phyloP scores from a whole-genome alignment of 2,329 filamentous ascomycete species.

The Alternaria brassicicola region DNA sequence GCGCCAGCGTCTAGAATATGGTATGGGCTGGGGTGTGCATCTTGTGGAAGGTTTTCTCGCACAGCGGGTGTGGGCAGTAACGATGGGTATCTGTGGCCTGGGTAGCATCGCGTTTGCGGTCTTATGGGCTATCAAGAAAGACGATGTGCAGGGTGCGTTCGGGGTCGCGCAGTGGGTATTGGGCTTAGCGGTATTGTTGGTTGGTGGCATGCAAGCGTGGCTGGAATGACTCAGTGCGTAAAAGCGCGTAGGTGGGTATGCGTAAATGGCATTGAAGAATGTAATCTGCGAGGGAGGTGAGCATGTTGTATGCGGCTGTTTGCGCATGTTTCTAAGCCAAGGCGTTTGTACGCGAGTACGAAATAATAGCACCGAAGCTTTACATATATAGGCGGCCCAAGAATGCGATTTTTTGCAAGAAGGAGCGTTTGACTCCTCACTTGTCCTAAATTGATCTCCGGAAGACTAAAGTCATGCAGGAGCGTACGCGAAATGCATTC shows the following conservation, averaged over 20 bases:
- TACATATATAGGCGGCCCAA: neutral
- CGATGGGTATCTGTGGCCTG: conserved; percentile 38
- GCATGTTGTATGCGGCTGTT: neutral
- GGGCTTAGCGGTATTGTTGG: conserved; percentile 38
- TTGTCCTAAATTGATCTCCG: neutral
- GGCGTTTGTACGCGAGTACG: neutral
- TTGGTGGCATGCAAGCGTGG: conserved; percentile 46
- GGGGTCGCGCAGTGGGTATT: conserved; percentile 49
- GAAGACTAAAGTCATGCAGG: neutral
- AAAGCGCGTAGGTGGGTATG: neutral
- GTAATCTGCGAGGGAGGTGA: neutral
- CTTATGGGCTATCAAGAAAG: conserved; percentile 40
- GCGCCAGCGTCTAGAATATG: conserved; percentile 39
- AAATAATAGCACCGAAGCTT: neutral
- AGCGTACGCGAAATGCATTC: neutral
- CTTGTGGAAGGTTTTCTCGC: conserved; percentile 50
- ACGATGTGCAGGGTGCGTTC: conserved; percentile 51
- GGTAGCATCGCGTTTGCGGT: conserved; percentile 46
- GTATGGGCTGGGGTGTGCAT: conserved; percentile 50
- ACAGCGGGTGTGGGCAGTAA: conserved; percentile 41
- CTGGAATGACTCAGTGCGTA: conserved; percentile 19
- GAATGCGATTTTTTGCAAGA: neutral
- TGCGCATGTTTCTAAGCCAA: neutral
- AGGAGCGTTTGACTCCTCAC: neutral
- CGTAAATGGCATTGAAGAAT: neutral